Conservation (phyloP, 2,329 filamentous ascomycete species). For the Penicillium sp. region DNA sequence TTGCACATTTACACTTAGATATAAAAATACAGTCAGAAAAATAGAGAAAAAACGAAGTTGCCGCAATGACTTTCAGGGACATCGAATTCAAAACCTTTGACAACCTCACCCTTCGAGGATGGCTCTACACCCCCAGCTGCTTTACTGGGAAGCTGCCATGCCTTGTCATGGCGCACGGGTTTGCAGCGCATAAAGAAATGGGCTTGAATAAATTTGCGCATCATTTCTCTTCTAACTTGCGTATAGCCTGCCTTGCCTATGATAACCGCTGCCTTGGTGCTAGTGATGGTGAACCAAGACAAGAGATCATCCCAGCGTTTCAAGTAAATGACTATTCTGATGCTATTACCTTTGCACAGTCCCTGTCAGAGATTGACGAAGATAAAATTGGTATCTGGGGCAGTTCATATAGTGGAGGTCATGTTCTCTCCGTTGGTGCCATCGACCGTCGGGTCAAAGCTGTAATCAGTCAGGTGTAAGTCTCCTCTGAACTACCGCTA, state of each 20-base stretch:
- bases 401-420: constrained; percentile 42
- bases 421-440: constrained; percentile 45
- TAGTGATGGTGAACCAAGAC: constrained; percentile 32
- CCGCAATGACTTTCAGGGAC: neutral
- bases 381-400: constrained; percentile 45
- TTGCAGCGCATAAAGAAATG: neutral
- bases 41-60: no score
- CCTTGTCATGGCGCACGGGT: constrained; percentile 4
- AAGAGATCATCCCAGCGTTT: constrained; percentile 35
- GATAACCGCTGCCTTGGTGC: constrained; percentile 14
- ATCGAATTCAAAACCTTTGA: constrained; percentile 2
- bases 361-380: constrained; percentile 33
- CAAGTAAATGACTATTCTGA: constrained; percentile 41
- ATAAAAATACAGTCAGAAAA: no score
- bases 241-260: neutral
- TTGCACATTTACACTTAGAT: neutral
- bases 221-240: neutral
- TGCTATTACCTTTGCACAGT: constrained; percentile 45
- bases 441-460: constrained; percentile 46
- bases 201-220: constrained; percentile 1
- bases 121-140: neutral
- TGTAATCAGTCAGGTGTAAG: constrained; percentile 40
- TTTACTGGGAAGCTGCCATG: neutral
- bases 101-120: constrained; percentile 2
- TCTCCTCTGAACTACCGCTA: no score